Base-by-base conservation (phyloP, 768 basidiomycete genomes). In the Mrakia hoshinonis region DNA sequence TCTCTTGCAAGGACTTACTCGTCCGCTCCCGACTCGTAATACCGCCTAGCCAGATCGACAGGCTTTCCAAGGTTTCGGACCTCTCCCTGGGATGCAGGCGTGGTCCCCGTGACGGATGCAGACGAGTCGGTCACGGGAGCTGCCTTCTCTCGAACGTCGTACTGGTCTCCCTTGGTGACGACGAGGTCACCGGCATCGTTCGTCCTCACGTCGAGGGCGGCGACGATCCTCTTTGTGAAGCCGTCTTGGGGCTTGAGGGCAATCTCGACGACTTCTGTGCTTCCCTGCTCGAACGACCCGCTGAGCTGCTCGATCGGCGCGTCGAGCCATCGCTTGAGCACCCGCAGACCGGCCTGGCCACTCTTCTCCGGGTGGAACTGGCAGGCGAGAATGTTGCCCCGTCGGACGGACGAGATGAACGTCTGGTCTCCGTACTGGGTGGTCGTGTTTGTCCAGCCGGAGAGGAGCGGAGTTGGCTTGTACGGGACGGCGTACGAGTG, bases 281-380 rank as follows among this genome's bases (percentile, higher is more conserved):
- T 24, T 11, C 46, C 70, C 24, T 51, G 22, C 49, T 47, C 58
- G 29, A 47, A 46, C n/a, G 54, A 24, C 6, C 75, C 73, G 4
- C 77, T 77, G 18, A 79, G 26, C 13, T 74, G 52, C 24, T 75
- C 70, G 38, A 74, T 58, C 1, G 76, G 81, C 76, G 79, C 77
- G 61, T 78, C 77, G 52, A 98, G 82, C 96, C 96, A 98, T 29
- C 85, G 81, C 70, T 86, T 84, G 55, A 98, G 82, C 49, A 97
- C 84, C 34, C 84, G 82, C 36, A 98, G 85, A 18, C 96, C 96
- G 0, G 92, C 90, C 38, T 82, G 80, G 24, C 96, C 95, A 0
- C 92, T 94, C 81, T 99, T 99, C 81, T 99, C 96, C 24, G 96
- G 96, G 80, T 99, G 96, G 81, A 97, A 98, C 79, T 99, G 96